phyloP scores from a whole-genome alignment of 805 yeast genomes.

The Ogataea allantospora region DNA sequence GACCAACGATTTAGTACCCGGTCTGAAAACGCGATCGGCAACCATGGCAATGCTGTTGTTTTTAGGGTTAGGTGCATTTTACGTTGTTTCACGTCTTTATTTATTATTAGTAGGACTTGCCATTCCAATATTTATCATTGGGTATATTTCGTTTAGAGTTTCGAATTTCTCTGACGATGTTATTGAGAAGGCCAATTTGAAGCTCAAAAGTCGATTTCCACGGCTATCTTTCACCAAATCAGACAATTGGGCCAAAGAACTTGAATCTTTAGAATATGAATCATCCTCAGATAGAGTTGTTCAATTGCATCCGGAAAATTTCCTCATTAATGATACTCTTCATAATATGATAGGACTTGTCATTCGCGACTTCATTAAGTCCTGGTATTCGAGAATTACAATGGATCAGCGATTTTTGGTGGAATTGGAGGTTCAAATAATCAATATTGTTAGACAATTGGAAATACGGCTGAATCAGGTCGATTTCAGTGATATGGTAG shows the following conservation, averaged over 20 bases:
- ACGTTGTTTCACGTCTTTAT: background rate
- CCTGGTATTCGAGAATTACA: conserved; percentile 56
- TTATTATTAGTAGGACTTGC: conserved; percentile 1
- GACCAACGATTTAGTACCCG: background rate
- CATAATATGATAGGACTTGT: conserved; percentile 49
- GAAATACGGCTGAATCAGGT: conserved; percentile 40
- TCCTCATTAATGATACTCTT: conserved; percentile 50
- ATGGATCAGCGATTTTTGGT: conserved; percentile 39
- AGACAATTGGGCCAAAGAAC: conserved; percentile 33
- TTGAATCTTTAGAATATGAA: conserved; percentile 14
- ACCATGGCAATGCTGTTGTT: background rate
- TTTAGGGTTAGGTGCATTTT: background rate
- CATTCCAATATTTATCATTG: background rate
- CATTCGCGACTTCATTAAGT: conserved; percentile 49
- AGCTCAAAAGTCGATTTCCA: conserved; percentile 11
- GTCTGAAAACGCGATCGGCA: background rate
- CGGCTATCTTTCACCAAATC: conserved; percentile 27
- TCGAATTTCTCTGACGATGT: background rate
- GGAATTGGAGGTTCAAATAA: conserved; percentile 44
- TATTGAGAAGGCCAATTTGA: background rate
- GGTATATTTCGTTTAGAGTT: conserved; percentile 12
- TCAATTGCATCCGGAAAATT: conserved; percentile 43
- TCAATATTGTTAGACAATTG: conserved; percentile 40
- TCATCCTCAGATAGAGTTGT: conserved; percentile 11
- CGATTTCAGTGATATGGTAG: conserved; percentile 57